Evolutionary conservation across 768 basidiomycete genomes (phyloP), one percentile per base, ranked within the genome.

Genomic region (Termitomyces sp.): DNA sequence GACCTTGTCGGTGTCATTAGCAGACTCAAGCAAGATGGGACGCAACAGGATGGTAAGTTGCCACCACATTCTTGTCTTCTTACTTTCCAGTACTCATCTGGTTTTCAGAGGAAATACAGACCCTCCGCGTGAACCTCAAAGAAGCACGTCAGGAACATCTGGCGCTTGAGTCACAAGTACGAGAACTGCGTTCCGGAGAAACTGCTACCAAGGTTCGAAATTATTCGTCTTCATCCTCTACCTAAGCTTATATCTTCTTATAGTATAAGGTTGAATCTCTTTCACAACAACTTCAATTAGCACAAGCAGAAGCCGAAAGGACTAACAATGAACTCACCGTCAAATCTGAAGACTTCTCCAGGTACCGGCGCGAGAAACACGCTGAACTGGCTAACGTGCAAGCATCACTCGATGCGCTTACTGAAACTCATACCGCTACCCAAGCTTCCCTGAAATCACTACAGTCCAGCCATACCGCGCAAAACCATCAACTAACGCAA

Each of bases 201-300:
- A 87, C 90, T 6, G 86, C 94, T 8, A 89, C 87, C 38, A 90
- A 89, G 76, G 90, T 91, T 67, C 13, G 74, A 67, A 33, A 33
- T 18, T 52, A 52, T 40, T 54, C 61, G 8, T 49, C 2, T 7
- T 49, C 6, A 28, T n/a, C n/a, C n/a, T 22, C 7, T 38, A 8
- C n/a, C 32, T 54, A 20, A n/a, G 24, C 18, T 62, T 20, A 67
- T 39, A 44, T 22, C 46, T 22, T 46, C 32, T 53, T 44, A 3
- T 70, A 96, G 90, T 96, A 95, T 81, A 94, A 92, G 74, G 73
- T 95, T 61, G 90, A 95, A 60, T 87, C 92, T 1, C 81, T 92
- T 15, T 80, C 87, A 5, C 92, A 95, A 74, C 92, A 96, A 74
- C 78, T 96, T 7, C 74, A 88, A 62, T 84, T 94, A 4, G 81